phyloP scores from a whole-genome alignment of 257 asterid species.

The Petunia axillaris region DNA sequence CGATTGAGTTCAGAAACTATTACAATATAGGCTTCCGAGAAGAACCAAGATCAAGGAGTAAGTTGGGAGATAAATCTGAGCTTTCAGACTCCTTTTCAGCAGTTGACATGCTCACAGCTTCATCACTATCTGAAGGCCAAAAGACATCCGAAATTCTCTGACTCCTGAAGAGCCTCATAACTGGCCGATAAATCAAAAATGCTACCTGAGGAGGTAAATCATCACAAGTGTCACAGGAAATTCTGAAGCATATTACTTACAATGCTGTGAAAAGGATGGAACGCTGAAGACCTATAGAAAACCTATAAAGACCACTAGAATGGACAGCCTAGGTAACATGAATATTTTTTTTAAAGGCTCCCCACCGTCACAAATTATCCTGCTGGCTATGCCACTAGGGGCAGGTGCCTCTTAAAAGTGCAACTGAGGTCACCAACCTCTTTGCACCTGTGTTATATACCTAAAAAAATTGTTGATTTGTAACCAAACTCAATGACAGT shows the following conservation, averaged over 20 bases:
- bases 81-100: conserved; percentile 64
- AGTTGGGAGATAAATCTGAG: conserved; percentile 44
- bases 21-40: conserved; percentile 71
- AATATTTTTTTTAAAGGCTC: not conserved
- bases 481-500: not conserved
- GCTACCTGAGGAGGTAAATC: conserved; percentile 70
- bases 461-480: conserved; percentile 3
- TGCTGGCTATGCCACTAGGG: conserved; percentile 19
- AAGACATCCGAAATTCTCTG: conserved; percentile 56
- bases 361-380: not conserved
- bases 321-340: not conserved
- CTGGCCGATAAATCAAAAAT: conserved; percentile 93
- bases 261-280: not conserved
- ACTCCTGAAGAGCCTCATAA: conserved; percentile 91
- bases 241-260: conserved; percentile 17
- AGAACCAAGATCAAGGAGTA: conserved; percentile 84
- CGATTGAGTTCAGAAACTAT: conserved; percentile 30
- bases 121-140: conserved; percentile 87
- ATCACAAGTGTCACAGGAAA: conserved; percentile 22
- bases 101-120: conserved; percentile 42
- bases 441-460: not conserved
- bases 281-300: conserved; percentile 13
- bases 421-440: conserved; percentile 8
- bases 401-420: conserved; percentile 9
- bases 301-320: not conserved